Evolutionary conservation across 1,284 basidiomycete genomes (phyloP), one percentile per base, ranked within the genome.

Genomic region (Volvariella volvacea): DNA sequence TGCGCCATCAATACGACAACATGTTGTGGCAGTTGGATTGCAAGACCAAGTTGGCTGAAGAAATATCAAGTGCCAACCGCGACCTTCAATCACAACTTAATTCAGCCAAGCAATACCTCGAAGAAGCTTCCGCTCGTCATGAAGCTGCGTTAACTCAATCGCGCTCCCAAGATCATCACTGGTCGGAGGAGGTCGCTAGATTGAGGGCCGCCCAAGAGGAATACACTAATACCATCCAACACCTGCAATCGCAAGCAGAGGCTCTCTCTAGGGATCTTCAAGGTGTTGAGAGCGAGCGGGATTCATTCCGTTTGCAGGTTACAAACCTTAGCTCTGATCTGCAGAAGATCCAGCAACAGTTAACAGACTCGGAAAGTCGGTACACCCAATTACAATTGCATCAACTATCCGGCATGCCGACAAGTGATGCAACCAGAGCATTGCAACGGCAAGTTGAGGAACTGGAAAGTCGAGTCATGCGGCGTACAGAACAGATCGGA

Each of bases 401-500:
- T 47, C 82, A 85, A 51, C 66, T 85, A 15, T 71, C 74, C 9
- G 62, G 66, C 8, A 77, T 85, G 73, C 73, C 80, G 0, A 65
- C 73, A 1, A 71, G 66, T 8, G 71, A 78, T 49, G 73, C 73
- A 6, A 71, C 71, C n/a, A 66, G 63, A 4, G 65, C 75, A 14
- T 66, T 88, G 21, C 73, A 73, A 39, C 62, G 68, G 10, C 82
- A 85, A 50, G 78, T 88, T 49, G 66, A 74, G 44, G 77, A 82
- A 48, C 73, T 86, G 16, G 80, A 87, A 49, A 62, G 56, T 10
- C 74, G 81, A 6, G 70, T 88, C 25, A 49, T 71, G 50, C 67
- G 83, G 33, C 67, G 78, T 30, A 85, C 76, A 2, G 78, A 87
- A 52, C 80, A 83, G 55, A 79, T 87, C 51, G 78, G 78, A 8